phyloP scores from a whole-genome alignment of 345 rosid species.

The Garcia nutans region DNA sequence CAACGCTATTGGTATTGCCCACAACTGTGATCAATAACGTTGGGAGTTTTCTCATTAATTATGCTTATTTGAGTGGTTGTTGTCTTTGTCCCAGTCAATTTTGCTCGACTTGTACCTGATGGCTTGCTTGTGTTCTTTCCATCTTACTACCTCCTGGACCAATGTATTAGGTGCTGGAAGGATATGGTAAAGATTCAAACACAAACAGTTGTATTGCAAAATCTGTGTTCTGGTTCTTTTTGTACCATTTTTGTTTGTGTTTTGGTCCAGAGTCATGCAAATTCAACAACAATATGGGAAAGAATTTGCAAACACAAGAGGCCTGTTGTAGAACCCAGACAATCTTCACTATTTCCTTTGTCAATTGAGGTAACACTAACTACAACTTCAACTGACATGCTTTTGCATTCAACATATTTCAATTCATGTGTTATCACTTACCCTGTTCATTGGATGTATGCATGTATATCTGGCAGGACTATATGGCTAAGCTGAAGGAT shows the following conservation, averaged over 20 bases:
- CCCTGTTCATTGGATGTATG: background rate
- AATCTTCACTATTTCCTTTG: constrained; percentile 65
- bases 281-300: constrained; percentile 83
- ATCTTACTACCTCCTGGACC: constrained; percentile 86
- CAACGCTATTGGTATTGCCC: constrained; percentile 81
- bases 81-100: constrained; percentile 59
- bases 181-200: constrained; percentile 52
- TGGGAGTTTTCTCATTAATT: background rate
- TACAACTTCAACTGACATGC: constrained; percentile 13
- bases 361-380: constrained; percentile 66
- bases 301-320: constrained; percentile 88
- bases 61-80: background rate
- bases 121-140: constrained; percentile 94
- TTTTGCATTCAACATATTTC: constrained; percentile 16
- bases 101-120: constrained; percentile 91
- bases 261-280: constrained; percentile 50
- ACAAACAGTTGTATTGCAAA: constrained; percentile 19
- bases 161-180: constrained; percentile 85
- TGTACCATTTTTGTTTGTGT: constrained; percentile 15
- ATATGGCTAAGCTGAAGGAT: constrained; percentile 77
- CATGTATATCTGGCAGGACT: constrained; percentile 47
- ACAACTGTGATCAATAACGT: background rate
- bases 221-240: constrained; percentile 15
- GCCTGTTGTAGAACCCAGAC: constrained; percentile 94
- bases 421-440: background rate